A percentile compares a stretch with the other conserved stretches of the same genome.
phyloP scores from a whole-genome alignment of 768 basidiomycete species.

The Podaxis sp. region DNA sequence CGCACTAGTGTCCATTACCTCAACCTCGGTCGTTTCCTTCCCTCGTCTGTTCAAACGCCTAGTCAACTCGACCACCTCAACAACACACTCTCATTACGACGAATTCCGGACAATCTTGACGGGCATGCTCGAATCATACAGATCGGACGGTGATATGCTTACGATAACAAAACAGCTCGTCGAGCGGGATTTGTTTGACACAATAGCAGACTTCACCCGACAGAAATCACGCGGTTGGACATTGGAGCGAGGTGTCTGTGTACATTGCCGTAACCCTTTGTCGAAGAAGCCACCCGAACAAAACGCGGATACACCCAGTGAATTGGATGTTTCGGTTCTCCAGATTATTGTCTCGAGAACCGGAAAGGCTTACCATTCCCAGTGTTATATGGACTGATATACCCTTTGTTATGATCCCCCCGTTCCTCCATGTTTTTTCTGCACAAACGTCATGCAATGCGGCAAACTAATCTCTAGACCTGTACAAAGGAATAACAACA shows the following conservation, averaged over 20 bases:
- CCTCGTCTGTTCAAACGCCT: conserved; percentile 91
- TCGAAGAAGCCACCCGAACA: neutral
- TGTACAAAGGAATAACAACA: neutral
- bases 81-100: conserved; percentile 71
- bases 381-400: conserved; percentile 31
- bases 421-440: neutral
- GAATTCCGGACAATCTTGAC: conserved; percentile 90
- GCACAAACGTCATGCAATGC: neutral
- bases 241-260: conserved; percentile 47
- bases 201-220: conserved; percentile 56
- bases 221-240: conserved; percentile 68
- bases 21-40: conserved; percentile 81
- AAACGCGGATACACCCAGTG: conserved; percentile 1
- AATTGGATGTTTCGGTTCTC: conserved; percentile 21
- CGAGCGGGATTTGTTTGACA: conserved; percentile 78
- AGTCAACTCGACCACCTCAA: conserved; percentile 68
- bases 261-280: conserved; percentile 51
- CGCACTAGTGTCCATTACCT: conserved; percentile 80
- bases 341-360: conserved; percentile 55
- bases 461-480: neutral
- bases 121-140: conserved; percentile 96
- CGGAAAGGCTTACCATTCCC: conserved; percentile 57
- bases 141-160: conserved; percentile 88
- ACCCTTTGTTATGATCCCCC: neutral
- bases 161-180: conserved; percentile 80